phyloP scores from a whole-genome alignment of 805 yeast species.

The Clavispora vitiphila region DNA sequence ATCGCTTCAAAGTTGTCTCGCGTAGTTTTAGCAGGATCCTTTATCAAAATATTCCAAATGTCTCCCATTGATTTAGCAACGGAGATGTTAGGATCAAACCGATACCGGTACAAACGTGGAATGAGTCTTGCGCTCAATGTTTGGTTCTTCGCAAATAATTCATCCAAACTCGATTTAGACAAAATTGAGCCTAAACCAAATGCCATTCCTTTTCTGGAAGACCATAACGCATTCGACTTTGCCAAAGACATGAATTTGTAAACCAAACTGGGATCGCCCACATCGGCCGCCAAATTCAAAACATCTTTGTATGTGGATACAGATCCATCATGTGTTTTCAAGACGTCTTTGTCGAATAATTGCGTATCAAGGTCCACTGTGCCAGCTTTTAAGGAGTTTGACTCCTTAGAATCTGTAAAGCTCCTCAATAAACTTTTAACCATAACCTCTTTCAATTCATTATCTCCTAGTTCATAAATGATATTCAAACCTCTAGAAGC shows the following conservation, averaged over 20 bases:
- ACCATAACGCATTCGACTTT: slow-evolving; percentile 82
- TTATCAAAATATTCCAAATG: slow-evolving; percentile 76
- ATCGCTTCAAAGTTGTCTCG: slow-evolving; percentile 53
- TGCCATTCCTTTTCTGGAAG: slow-evolving; percentile 89
- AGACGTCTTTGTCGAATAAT: slow-evolving; percentile 75
- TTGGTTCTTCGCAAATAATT: slow-evolving; percentile 50
- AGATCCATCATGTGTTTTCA: slow-evolving; percentile 79
- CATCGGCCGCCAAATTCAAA: slow-evolving; percentile 82
- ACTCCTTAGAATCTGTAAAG: slow-evolving; percentile 64
- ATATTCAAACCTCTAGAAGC: slow-evolving; percentile 86
- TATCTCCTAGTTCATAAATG: slow-evolving; percentile 72
- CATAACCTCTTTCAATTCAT: slow-evolving; percentile 61
- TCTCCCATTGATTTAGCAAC: slow-evolving; percentile 83
- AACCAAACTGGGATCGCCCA: slow-evolving; percentile 91
- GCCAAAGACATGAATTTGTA: slow-evolving; percentile 93
- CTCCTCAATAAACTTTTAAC: slow-evolving; percentile 70
- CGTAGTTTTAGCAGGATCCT: slow-evolving; percentile 51
- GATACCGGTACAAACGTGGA: slow-evolving; percentile 78
- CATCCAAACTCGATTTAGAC: slow-evolving; percentile 70
- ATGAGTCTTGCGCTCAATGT: slow-evolving; percentile 56
- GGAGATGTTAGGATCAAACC: slow-evolving; percentile 73
- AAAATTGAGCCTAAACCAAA: slow-evolving; percentile 85
- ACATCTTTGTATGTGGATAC: slow-evolving; percentile 90
- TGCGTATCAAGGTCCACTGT: slow-evolving; percentile 74
- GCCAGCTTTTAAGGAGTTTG: slow-evolving; percentile 51